A percentile compares a stretch with the other conserved stretches of the same genome.
phyloP scores from a whole-genome alignment of 106 monocot genomes.

The Platanthera zijinensis region DNA sequence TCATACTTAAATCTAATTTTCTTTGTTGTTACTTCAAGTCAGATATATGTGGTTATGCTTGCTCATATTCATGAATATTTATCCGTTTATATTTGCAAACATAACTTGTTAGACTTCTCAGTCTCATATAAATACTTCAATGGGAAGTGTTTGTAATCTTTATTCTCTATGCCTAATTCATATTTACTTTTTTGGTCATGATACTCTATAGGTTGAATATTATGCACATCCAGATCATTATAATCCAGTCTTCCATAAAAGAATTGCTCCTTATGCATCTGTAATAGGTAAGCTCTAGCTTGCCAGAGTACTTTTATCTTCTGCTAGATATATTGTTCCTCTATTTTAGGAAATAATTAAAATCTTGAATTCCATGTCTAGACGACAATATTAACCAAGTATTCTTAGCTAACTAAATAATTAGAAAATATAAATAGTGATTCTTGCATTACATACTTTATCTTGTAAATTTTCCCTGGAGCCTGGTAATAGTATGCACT shows the following conservation, averaged over 20 bases:
- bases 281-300: slow-evolving; percentile 53
- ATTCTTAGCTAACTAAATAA: neutral
- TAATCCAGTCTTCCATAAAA: slow-evolving; percentile 81
- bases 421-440: neutral
- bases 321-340: neutral
- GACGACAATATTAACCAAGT: neutral
- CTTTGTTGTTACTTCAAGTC: neutral
- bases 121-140: neutral
- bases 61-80: neutral
- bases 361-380: neutral
- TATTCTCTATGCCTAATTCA: neutral
- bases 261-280: slow-evolving; percentile 86
- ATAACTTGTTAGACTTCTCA: neutral
- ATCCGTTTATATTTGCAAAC: neutral
- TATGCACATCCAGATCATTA: slow-evolving; percentile 96
- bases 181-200: neutral
- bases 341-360: neutral
- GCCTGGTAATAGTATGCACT: neutral
- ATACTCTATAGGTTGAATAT: slow-evolving; percentile 66
- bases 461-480: neutral
- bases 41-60: neutral
- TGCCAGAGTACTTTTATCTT: slow-evolving; percentile 3
- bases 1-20: neutral
- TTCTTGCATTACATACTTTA: neutral
- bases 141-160: neutral